Percentiles rank a stretch among this genome's conserved stretches.
Evolutionary conservation across 495 filamentous ascomycete genomes (phyloP).

Genomic region (Tuber microsphaerosporum): DNA sequence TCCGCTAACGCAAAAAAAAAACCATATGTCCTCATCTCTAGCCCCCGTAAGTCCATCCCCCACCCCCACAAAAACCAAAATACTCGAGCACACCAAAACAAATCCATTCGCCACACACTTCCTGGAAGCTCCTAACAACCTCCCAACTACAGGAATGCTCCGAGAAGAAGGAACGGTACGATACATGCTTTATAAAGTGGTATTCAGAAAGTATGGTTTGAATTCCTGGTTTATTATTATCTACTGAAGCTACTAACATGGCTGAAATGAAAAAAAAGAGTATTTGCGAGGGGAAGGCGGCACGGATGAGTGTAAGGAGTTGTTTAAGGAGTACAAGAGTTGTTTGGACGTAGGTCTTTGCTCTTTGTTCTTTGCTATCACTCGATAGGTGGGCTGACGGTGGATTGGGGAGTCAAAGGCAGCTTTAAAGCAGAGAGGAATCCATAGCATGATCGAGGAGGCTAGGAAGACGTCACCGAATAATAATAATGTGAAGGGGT

Average conservation of each 20-base stretch:
- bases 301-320: constrained; percentile 60
- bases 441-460: constrained; percentile 64
- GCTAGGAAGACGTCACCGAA: constrained; percentile 58
- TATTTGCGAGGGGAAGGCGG: constrained; percentile 60
- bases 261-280: constrained; percentile 49
- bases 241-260: too few relatives aligned
- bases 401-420: constrained; percentile 47
- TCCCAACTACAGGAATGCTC: constrained; percentile 35
- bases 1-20: background rate
- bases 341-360: constrained; percentile 55
- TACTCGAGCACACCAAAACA: background rate
- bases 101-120: background rate
- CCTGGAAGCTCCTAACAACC: constrained; percentile 21
- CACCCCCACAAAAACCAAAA: background rate
- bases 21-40: background rate
- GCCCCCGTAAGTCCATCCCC: background rate
- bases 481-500: constrained; percentile 49
- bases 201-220: constrained; percentile 62
- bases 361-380: background rate
- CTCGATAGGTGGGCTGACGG: constrained; percentile 1
- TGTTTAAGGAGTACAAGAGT: constrained; percentile 61
- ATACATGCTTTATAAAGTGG: constrained; percentile 71
- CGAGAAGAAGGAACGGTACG: constrained; percentile 53
- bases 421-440: constrained; percentile 60
- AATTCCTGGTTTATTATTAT: background rate